Percentiles rank a stretch among this genome's conserved stretches.
Evolutionary conservation across 2,329 filamentous ascomycete species (phyloP).

Genomic region (Colletotrichum caudatum): DNA sequence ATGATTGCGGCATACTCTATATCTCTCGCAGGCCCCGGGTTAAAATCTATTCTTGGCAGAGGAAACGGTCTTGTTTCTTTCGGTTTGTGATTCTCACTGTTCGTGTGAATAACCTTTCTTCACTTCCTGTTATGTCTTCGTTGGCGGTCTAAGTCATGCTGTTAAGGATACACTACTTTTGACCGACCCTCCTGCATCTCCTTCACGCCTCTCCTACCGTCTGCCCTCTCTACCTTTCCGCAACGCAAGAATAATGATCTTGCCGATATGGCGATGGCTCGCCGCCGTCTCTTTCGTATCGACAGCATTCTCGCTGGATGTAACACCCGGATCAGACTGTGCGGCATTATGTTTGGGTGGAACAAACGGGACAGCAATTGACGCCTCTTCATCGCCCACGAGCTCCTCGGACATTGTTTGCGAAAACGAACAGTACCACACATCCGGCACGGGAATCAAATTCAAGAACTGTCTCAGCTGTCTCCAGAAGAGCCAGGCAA

Average conservation of each 20-base stretch:
- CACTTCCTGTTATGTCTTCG: too few relatives aligned
- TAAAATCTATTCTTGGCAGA: too few relatives aligned
- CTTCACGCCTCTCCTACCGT: too few relatives aligned
- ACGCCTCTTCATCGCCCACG: constrained; percentile 55
- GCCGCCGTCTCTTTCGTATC: constrained; percentile 41
- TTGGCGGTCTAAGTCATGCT: too few relatives aligned
- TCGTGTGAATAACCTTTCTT: too few relatives aligned
- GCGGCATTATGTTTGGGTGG: constrained; percentile 60
- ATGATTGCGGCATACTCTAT: too few relatives aligned
- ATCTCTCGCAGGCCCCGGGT: too few relatives aligned
- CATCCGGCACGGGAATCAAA: constrained; percentile 55
- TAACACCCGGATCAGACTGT: constrained; percentile 65
- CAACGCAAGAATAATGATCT: neutral
- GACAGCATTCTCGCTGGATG: constrained; percentile 53
- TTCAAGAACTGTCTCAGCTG: constrained; percentile 62
- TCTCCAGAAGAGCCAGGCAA: constrained; percentile 58
- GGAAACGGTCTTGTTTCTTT: too few relatives aligned
- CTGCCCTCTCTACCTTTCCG: too few relatives aligned
- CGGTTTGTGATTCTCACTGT: too few relatives aligned
- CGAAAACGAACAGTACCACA: constrained; percentile 55
- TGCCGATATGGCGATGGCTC: neutral
- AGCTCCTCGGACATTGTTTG: constrained; percentile 62
- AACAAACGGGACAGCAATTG: constrained; percentile 48
- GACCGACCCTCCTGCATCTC: too few relatives aligned
- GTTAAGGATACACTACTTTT: too few relatives aligned